Percentiles rank a stretch among this genome's conserved stretches.
Conservation (phyloP, 2,329 filamentous ascomycete genomes). For the Pseudomassariella vexata region DNA sequence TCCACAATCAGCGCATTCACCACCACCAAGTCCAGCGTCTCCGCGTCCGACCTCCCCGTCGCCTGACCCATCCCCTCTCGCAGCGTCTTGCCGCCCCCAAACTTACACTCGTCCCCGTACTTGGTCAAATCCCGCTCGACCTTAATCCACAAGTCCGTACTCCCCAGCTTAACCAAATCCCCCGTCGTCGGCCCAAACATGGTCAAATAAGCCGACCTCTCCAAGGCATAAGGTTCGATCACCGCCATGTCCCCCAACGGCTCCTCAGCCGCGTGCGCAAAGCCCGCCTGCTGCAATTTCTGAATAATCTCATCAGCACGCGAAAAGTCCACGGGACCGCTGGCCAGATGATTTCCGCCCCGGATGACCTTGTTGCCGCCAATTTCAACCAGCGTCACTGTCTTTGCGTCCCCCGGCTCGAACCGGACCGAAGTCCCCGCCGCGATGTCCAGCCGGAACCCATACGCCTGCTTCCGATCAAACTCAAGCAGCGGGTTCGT, state of each 20-base stretch:
- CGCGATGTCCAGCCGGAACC: slow-evolving; percentile 81
- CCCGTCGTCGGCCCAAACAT: slow-evolving; percentile 95
- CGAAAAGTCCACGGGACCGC: slow-evolving; percentile 61
- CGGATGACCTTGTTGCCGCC: slow-evolving; percentile 72
- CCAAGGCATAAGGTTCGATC: slow-evolving; percentile 63
- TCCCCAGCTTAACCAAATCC: slow-evolving; percentile 74
- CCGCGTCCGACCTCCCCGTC: slow-evolving; percentile 64
- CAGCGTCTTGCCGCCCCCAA: slow-evolving; percentile 90
- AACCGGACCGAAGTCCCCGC: slow-evolving; percentile 91
- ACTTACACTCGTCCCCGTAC: slow-evolving; percentile 92
- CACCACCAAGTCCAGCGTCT: slow-evolving; percentile 78
- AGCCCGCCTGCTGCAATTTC: slow-evolving; percentile 65
- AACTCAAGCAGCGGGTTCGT: slow-evolving; percentile 88
- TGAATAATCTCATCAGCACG: slow-evolving; percentile 61
- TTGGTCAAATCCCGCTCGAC: slow-evolving; percentile 80
- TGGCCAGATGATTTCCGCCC: slow-evolving; percentile 77
- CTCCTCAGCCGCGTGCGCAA: slow-evolving; percentile 70
- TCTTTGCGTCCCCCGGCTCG: slow-evolving; percentile 88
- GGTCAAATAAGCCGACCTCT: slow-evolving; percentile 68
- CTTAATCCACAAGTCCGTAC: slow-evolving; percentile 83
- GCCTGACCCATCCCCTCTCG: slow-evolving; percentile 96
- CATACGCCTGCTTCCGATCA: slow-evolving; percentile 76
- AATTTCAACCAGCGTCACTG: slow-evolving; percentile 85
- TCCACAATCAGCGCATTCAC: slow-evolving; percentile 88
- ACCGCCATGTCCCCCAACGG: slow-evolving; percentile 47